Conservation (phyloP, 1,284 basidiomycete genomes). For the Psilocybe mexicana region DNA sequence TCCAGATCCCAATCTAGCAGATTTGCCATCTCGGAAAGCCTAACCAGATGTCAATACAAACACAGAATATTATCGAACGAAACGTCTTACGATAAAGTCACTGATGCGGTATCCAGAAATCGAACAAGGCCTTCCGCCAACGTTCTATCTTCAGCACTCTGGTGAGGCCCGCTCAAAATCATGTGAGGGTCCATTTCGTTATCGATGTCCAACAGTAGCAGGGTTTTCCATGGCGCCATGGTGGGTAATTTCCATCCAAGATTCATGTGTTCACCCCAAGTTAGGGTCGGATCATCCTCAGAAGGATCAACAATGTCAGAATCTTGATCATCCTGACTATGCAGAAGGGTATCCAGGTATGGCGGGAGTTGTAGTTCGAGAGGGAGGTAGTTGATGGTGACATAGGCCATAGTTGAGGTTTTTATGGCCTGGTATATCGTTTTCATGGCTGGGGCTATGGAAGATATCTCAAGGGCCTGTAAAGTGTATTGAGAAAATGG, state of each 20-base stretch:
- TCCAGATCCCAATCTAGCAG: conserved; percentile 86
- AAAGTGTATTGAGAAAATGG: conserved; percentile 54
- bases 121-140: conserved; percentile 69
- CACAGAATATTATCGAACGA: background rate
- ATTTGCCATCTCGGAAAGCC: conserved; percentile 85
- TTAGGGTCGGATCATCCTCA: conserved; percentile 49
- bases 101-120: conserved; percentile 67
- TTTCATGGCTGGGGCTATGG: conserved; percentile 76
- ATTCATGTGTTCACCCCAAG: conserved; percentile 70
- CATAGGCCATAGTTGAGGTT: conserved; percentile 66
- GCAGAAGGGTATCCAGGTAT: conserved; percentile 66
- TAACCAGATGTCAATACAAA: conserved; percentile 31
- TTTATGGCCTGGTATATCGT: conserved; percentile 76
- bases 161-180: conserved; percentile 58
- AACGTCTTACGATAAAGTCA: conserved; percentile 61
- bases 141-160: conserved; percentile 62
- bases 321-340: conserved; percentile 60
- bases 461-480: conserved; percentile 64
- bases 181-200: conserved; percentile 64
- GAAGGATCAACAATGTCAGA: conserved; percentile 35
- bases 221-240: conserved; percentile 91
- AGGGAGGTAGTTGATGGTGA: conserved; percentile 74
- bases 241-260: conserved; percentile 72
- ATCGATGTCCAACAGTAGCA: conserved; percentile 74
- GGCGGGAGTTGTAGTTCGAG: conserved; percentile 84